These are phyloP conservation scores for Yarrowia hollandica DNA, from an alignment of 805 yeast species.

Conservation along the genomic window DNA sequence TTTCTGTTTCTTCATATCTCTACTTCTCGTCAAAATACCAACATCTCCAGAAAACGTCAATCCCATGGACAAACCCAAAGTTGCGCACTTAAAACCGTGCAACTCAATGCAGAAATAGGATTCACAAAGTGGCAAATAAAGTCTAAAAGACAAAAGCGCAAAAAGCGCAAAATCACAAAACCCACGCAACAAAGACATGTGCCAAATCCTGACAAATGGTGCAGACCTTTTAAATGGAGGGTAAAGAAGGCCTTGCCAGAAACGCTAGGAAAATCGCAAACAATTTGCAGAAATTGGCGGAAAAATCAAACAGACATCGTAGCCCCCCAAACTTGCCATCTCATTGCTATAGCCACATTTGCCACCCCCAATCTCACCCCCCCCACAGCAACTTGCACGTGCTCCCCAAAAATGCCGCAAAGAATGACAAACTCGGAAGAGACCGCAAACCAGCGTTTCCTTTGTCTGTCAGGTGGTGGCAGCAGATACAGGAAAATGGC, in stretches of 20 bases:
- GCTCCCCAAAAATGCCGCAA: constrained; percentile 8
- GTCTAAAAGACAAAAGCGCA: too few species aligned
- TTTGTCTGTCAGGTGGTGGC: background rate
- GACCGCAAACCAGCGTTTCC: background rate
- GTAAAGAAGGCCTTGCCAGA: too few species aligned
- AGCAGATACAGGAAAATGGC: background rate
- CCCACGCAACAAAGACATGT: background rate
- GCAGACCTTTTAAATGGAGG: too few species aligned
- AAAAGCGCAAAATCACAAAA: background rate
- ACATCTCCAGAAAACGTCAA: background rate
- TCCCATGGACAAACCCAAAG: background rate
- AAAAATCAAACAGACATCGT: background rate
- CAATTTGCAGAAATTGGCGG: too few species aligned
- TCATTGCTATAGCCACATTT: too few species aligned
- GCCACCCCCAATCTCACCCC: too few species aligned
- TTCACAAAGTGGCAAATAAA: constrained; percentile 18
- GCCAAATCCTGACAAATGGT: background rate
- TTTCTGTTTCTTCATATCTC: too few species aligned
- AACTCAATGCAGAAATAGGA: background rate
- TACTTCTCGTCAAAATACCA: too few species aligned
- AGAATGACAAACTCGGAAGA: constrained; percentile 23
- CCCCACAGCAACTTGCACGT: background rate
- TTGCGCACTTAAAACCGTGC: constrained; percentile 13
- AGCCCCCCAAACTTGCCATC: background rate
- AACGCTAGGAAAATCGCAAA: too few species aligned